Conservation (phyloP, 2,329 filamentous ascomycete genomes). For the Arthrobotrys iridis region DNA sequence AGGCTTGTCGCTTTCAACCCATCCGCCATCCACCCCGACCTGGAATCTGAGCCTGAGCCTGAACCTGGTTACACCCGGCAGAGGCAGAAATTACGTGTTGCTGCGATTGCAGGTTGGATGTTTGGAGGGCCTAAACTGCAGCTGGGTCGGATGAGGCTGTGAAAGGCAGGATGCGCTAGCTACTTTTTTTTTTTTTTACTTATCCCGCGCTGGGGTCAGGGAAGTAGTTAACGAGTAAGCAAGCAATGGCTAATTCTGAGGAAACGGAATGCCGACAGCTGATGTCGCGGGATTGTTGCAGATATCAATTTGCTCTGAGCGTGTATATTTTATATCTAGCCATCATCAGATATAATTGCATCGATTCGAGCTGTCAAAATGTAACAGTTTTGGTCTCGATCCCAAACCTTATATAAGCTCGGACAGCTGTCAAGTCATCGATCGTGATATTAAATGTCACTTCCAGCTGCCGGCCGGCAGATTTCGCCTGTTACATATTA, state of each 20-base stretch:
- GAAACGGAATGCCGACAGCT: background rate
- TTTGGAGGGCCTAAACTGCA: constrained; percentile 1
- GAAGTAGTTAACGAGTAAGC: too few species aligned
- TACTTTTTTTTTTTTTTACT: too few species aligned
- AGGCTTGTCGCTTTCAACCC: background rate
- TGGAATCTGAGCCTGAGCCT: background rate
- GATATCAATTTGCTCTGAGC: too few species aligned
- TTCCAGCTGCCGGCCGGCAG: too few species aligned
- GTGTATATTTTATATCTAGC: too few species aligned
- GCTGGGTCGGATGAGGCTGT: constrained; percentile 6
- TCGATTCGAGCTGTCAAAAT: too few species aligned
- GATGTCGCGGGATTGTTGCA: constrained; percentile 14
- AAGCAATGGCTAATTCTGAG: constrained; percentile 5
- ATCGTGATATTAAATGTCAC: too few species aligned
- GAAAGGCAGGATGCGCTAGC: background rate
- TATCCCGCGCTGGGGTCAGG: background rate
- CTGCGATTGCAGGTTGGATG: background rate
- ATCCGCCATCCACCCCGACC: background rate
- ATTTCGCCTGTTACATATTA: too few species aligned
- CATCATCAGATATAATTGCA: too few species aligned
- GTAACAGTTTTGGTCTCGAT: too few species aligned
- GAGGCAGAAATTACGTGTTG: constrained; percentile 4
- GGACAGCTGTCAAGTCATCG: too few species aligned
- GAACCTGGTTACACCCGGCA: constrained; percentile 6
- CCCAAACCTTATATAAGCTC: too few species aligned